A percentile compares a stretch with the other conserved stretches of the same genome.
phyloP scores from a whole-genome alignment of 345 rosid species.

The Draba incana region DNA sequence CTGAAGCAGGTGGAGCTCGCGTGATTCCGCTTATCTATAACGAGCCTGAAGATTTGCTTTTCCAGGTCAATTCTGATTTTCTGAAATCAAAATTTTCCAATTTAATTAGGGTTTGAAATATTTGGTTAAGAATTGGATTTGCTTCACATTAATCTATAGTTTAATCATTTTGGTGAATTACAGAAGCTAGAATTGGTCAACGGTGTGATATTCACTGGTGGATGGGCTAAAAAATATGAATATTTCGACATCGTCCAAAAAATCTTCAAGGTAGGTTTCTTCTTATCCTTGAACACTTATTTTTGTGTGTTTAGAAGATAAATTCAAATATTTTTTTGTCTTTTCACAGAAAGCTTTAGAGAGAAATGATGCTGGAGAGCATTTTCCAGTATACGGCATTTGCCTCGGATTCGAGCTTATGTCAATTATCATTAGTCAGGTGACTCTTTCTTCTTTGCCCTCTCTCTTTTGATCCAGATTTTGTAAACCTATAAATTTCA shows the following conservation, averaged over 20 bases:
- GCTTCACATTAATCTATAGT: background rate
- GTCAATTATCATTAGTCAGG: slow-evolving; percentile 83
- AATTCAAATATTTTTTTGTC: background rate
- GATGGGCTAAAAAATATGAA: slow-evolving; percentile 76
- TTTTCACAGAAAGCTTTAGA: slow-evolving; percentile 66
- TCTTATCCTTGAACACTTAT: background rate
- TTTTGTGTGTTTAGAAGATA: slow-evolving; percentile 5
- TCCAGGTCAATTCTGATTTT: slow-evolving; percentile 51
- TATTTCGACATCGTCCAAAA: slow-evolving; percentile 54
- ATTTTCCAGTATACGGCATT: slow-evolving; percentile 81
- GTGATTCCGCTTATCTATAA: slow-evolving; percentile 86
- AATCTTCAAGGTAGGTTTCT: slow-evolving; percentile 54
- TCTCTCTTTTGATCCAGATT: background rate
- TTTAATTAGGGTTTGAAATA: background rate
- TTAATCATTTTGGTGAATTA: slow-evolving; percentile 2
- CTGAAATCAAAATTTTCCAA: background rate
- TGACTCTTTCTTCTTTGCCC: slow-evolving; percentile 33
- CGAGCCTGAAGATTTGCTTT: slow-evolving; percentile 69
- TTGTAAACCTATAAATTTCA: background rate
- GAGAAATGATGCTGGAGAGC: slow-evolving; percentile 74
- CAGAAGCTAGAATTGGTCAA: slow-evolving; percentile 83
- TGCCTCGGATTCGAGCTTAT: slow-evolving; percentile 87
- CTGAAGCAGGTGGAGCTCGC: slow-evolving; percentile 89
- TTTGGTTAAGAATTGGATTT: slow-evolving; percentile 4
- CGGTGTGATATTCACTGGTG: slow-evolving; percentile 88